Conservation (phyloP, 192 early-diverging fungal species). For the Coemansia sp. region DNA sequence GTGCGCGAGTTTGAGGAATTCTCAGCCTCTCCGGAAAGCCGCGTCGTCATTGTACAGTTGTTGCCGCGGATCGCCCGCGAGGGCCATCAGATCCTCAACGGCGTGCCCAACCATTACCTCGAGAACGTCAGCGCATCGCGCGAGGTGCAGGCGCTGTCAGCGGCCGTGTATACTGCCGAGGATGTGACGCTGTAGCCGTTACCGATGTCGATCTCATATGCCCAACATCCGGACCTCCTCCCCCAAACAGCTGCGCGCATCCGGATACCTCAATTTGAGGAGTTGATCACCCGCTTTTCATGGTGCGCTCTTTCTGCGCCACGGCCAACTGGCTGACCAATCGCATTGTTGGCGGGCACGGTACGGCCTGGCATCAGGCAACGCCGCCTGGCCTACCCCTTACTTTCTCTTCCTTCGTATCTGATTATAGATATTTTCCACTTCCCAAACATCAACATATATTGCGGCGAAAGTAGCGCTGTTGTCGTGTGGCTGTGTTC, state of each 20-base stretch:
- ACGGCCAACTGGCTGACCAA: background rate
- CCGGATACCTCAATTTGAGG: background rate
- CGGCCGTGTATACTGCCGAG: constrained; percentile 73
- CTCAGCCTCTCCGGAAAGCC: constrained; percentile 47
- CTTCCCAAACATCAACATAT: background rate
- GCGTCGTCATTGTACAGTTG: constrained; percentile 61
- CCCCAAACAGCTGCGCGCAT: background rate
- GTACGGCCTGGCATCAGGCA: background rate
- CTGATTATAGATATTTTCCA: background rate
- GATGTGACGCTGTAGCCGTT: constrained; percentile 25
- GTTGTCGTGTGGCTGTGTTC: background rate
- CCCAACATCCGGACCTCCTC: background rate
- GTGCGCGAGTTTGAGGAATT: constrained; percentile 64
- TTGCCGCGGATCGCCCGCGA: constrained; percentile 68
- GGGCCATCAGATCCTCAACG: constrained; percentile 71
- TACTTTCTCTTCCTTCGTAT: background rate
- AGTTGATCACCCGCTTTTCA: background rate
- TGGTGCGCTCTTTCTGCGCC: background rate
- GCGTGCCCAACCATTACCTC: constrained; percentile 71
- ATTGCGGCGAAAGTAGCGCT: background rate
- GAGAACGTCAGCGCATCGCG: constrained; percentile 68
- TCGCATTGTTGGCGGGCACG: background rate
- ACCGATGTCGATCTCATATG: background rate
- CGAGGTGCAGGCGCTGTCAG: constrained; percentile 76
- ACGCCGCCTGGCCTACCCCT: background rate